Percentiles rank a stretch among this genome's conserved stretches.
phyloP scores from a whole-genome alignment of 176 grass and related monocot species.

The Lolium perenne region DNA sequence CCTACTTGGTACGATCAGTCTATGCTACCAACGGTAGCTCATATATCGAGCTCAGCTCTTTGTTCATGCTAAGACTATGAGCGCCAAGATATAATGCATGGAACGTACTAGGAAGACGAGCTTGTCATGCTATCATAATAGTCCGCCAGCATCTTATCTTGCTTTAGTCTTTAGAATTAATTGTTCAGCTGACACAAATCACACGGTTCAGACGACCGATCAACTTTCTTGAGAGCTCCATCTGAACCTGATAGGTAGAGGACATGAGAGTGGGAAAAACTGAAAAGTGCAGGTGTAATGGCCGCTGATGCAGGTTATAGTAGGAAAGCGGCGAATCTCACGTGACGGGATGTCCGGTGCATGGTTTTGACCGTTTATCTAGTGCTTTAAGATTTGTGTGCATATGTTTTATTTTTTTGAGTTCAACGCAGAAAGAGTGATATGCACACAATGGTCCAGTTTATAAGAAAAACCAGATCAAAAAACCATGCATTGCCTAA shows the following conservation, averaged over 20 bases:
- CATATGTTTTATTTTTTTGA: too few relatives aligned
- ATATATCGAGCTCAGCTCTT: slow-evolving; percentile 27
- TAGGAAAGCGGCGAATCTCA: too few relatives aligned
- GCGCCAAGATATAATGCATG: slow-evolving; percentile 38
- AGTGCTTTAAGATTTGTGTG: too few relatives aligned
- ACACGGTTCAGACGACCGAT: too few relatives aligned
- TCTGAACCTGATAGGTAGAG: background rate
- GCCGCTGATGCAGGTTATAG: background rate
- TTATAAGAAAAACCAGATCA: too few relatives aligned
- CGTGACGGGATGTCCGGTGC: too few relatives aligned
- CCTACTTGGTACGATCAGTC: background rate
- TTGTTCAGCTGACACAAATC: background rate
- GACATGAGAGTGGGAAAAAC: background rate
- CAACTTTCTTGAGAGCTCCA: background rate
- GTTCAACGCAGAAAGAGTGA: too few relatives aligned
- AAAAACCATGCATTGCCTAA: too few relatives aligned
- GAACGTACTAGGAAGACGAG: background rate
- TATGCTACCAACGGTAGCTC: slow-evolving; percentile 19
- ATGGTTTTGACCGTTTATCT: too few relatives aligned
- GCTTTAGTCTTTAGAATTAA: slow-evolving; percentile 11
- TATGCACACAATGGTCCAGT: too few relatives aligned
- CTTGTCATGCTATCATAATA: background rate
- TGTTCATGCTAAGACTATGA: background rate
- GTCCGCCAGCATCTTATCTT: background rate
- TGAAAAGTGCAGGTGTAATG: background rate